phyloP scores from a whole-genome alignment of 208 protist species.

The Kentomonas sorsogonicus region DNA sequence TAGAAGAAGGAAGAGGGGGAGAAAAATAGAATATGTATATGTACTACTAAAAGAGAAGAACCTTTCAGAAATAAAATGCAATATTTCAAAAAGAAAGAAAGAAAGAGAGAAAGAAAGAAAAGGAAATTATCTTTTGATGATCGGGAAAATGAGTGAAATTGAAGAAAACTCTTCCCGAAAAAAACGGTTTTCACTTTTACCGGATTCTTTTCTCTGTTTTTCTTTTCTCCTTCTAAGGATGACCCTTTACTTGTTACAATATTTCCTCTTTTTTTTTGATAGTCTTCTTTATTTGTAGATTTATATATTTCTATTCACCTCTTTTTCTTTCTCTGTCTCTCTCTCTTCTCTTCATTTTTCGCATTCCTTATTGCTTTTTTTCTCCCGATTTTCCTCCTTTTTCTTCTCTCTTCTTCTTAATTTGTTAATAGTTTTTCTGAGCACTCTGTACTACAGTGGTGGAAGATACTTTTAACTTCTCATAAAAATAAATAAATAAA shows the following conservation, averaged over 20 bases:
- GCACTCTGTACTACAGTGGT: background rate
- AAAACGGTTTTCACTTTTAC: too few species aligned
- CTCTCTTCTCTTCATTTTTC: background rate
- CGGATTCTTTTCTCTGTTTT: too few species aligned
- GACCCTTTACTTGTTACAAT: too few species aligned
- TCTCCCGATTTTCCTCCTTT: background rate
- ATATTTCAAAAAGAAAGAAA: background rate
- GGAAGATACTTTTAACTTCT: background rate
- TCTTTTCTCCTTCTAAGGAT: too few species aligned
- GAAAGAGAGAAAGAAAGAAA: background rate
- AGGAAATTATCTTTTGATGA: too few species aligned
- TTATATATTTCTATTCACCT: background rate
- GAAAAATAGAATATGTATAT: background rate
- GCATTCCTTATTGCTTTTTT: background rate
- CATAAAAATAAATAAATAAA: background rate
- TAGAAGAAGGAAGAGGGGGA: background rate
- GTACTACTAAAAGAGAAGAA: constrained; percentile 4
- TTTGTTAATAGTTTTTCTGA: background rate
- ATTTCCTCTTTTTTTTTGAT: too few species aligned
- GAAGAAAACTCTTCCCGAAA: too few species aligned
- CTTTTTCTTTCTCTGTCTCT: background rate
- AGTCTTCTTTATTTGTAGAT: too few species aligned
- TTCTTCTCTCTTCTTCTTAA: background rate
- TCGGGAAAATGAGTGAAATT: too few species aligned
- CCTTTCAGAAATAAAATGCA: constrained; percentile 2